A percentile compares a stretch with the other conserved stretches of the same genome.
These are phyloP conservation scores for Phytopythium montanum DNA, from an alignment of 352 stramenopile genomes.

Conservation along the genomic window DNA sequence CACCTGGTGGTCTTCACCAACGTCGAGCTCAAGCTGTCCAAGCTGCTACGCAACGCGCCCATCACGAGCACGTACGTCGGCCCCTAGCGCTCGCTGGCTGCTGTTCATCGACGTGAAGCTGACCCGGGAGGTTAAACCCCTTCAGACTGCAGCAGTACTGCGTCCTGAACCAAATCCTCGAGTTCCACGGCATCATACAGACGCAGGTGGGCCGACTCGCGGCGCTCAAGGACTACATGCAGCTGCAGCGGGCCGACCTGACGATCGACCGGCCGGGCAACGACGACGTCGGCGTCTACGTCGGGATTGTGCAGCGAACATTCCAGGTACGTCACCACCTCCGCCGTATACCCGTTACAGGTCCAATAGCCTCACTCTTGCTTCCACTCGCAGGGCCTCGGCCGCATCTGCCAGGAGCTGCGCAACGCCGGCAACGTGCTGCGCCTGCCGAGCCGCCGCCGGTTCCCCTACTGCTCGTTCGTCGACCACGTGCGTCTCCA, in stretches of 20 bases:
- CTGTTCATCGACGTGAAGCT: neutral
- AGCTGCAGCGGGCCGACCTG: slow-evolving; percentile 36
- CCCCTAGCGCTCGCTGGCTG: neutral
- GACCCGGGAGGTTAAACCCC: no score
- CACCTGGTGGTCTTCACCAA: slow-evolving; percentile 74
- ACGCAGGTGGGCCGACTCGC: slow-evolving; percentile 45
- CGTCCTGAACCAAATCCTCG: slow-evolving; percentile 81
- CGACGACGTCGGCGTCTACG: slow-evolving; percentile 49
- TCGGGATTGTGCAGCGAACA: slow-evolving; percentile 46
- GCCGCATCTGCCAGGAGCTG: slow-evolving; percentile 56
- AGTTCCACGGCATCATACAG: slow-evolving; percentile 73
- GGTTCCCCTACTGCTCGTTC: slow-evolving; percentile 79
- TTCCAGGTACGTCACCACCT: slow-evolving; percentile 22
- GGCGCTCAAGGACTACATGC: slow-evolving; percentile 46
- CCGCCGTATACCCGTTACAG: no score
- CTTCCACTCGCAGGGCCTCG: slow-evolving; percentile 22
- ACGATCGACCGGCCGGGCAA: slow-evolving; percentile 29
- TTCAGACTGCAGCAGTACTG: slow-evolving; percentile 75
- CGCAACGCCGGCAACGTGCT: slow-evolving; percentile 68
- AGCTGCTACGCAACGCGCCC: slow-evolving; percentile 42
- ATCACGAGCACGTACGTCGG: slow-evolving; percentile 43
- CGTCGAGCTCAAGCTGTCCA: slow-evolving; percentile 65
- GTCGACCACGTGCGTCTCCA: slow-evolving; percentile 61
- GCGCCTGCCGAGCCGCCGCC: slow-evolving; percentile 62
- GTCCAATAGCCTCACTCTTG: neutral